phyloP scores from a whole-genome alignment of 345 rosid species.

The Syzygium aqueum region DNA sequence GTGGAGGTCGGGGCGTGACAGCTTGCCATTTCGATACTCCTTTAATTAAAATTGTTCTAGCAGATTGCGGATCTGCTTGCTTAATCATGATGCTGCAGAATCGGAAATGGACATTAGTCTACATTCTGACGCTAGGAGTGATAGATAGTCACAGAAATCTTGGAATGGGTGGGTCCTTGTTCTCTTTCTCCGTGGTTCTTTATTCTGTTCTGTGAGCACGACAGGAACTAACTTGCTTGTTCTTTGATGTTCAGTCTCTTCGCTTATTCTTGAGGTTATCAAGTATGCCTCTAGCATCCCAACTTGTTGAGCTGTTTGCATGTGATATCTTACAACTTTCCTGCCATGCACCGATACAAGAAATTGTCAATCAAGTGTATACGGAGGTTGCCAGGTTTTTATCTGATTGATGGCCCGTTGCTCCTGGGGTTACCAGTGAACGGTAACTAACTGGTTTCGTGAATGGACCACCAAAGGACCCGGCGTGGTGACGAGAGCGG shows the following conservation, averaged over 20 bases:
- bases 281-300: slow-evolving; percentile 62
- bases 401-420: slow-evolving; percentile 44
- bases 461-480: not conserved
- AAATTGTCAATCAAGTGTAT: slow-evolving; percentile 80
- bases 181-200: not conserved
- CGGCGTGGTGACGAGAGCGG: not conserved
- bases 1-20: too few species aligned
- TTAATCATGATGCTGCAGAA: slow-evolving; percentile 56
- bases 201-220: not conserved
- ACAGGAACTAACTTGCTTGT: not conserved
- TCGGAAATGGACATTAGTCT: slow-evolving; percentile 74
- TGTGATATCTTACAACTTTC: slow-evolving; percentile 79
- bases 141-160: slow-evolving; percentile 59
- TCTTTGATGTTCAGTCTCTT: slow-evolving; percentile 36
- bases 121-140: slow-evolving; percentile 84
- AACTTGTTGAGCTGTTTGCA: slow-evolving; percentile 77
- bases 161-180: slow-evolving; percentile 52
- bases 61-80: slow-evolving; percentile 72
- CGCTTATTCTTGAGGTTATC: slow-evolving; percentile 61
- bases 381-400: slow-evolving; percentile 66
- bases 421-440: not conserved
- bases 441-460: not conserved
- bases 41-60: slow-evolving; percentile 5
- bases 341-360: slow-evolving; percentile 73
- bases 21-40: not conserved